These are phyloP conservation scores for Scutellospora calospora DNA, from an alignment of 371 early-diverging fungal genomes.

Conservation along the genomic window DNA sequence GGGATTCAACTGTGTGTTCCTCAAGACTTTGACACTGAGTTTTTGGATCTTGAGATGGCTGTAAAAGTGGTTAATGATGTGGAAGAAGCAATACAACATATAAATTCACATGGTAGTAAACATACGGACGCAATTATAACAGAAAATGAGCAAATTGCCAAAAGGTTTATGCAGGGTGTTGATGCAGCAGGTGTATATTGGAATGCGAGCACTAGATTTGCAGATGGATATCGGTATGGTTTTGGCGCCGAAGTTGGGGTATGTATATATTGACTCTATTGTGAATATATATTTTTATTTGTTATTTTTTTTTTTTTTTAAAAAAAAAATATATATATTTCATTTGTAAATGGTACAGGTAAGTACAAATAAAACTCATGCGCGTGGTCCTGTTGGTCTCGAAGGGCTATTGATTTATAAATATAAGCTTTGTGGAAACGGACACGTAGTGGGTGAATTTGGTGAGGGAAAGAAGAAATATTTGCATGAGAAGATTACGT, in stretches of 20 bases:
- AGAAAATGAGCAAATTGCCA: conserved; percentile 74
- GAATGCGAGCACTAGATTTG: conserved; percentile 96
- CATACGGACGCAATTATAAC: conserved; percentile 96
- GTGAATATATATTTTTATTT: background rate
- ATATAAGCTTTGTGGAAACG: conserved; percentile 90
- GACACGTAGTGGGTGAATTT: conserved; percentile 84
- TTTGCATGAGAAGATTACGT: conserved; percentile 58
- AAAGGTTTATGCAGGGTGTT: conserved; percentile 87
- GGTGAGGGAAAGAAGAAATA: conserved; percentile 70
- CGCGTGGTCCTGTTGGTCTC: conserved; percentile 96
- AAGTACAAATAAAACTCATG: conserved; percentile 97
- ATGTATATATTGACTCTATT: conserved; percentile 25
- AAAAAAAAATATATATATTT: background rate
- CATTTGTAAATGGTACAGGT: conserved; percentile 52
- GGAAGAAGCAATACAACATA: conserved; percentile 87
- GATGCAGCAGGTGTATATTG: conserved; percentile 98
- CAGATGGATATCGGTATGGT: conserved; percentile 98
- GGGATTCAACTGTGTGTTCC: conserved; percentile 47
- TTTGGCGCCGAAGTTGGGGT: conserved; percentile 98
- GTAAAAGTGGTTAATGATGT: conserved; percentile 80
- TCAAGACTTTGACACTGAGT: conserved; percentile 89
- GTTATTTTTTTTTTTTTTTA: background rate
- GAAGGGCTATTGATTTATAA: conserved; percentile 97
- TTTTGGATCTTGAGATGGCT: conserved; percentile 86
- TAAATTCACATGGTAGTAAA: conserved; percentile 92